phyloP scores from a whole-genome alignment of 2,329 filamentous ascomycete genomes.

The Sporothrix brasiliensis region DNA sequence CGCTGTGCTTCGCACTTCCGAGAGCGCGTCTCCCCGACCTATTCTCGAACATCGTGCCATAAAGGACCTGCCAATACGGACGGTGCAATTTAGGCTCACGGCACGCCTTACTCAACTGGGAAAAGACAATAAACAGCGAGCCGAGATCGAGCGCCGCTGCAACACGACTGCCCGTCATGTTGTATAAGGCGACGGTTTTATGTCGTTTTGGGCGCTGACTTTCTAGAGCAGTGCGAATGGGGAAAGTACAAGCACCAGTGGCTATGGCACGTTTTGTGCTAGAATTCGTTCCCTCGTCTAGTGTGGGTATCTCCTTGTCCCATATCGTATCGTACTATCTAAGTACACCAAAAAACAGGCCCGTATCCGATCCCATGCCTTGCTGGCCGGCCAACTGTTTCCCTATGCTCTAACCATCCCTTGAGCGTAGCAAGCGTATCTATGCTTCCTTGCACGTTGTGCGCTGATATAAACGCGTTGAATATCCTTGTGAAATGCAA shows the following conservation, averaged over 20 bases:
- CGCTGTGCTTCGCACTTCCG: not conserved
- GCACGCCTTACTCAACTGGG: constrained; percentile 4
- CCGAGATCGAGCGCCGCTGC: constrained; percentile 13
- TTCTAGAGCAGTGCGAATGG: not conserved
- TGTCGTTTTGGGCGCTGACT: not conserved
- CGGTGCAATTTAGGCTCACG: not conserved
- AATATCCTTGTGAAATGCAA: not conserved
- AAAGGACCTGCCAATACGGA: not conserved
- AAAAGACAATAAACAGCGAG: constrained; percentile 6
- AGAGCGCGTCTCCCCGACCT: not conserved
- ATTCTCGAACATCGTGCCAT: not conserved
- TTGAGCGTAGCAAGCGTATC: not conserved
- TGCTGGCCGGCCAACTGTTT: not conserved
- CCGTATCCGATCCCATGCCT: not conserved
- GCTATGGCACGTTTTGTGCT: not conserved
- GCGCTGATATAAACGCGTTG: not conserved
- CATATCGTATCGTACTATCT: not conserved
- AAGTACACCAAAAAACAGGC: not conserved
- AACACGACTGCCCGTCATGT: not conserved
- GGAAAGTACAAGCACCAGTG: not conserved
- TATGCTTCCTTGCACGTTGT: constrained; percentile 13
- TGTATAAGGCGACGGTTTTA: constrained; percentile 14
- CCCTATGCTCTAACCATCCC: too few species aligned
- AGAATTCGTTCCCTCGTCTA: not conserved
- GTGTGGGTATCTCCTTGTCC: not conserved